Evolutionary conservation across 1,139 yeast genomes (phyloP), one percentile per base, ranked within the genome.

Genomic region (Suzukiozyma palmioleophila): DNA sequence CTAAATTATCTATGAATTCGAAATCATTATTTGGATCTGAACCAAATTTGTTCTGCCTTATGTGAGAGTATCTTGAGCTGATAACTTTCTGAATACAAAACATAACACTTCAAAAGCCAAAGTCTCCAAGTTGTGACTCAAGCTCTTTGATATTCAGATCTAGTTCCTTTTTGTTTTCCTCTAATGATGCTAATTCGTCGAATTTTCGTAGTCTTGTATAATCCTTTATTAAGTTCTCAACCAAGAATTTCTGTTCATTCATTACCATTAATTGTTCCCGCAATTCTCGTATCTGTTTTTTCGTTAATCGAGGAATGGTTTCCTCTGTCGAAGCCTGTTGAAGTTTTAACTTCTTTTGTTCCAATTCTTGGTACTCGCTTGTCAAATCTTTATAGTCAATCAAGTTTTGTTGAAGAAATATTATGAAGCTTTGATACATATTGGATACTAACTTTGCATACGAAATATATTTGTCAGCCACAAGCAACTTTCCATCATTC

Each of bases 221-320:
- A 14, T 74, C 78, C 3, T 70, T 66, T 15, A 85, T 74, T 73
- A 83, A 75, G 18, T 75, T 73, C 41, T 79, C 77, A 3, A 90
- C 81, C 45, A 90, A 60, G 50, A 77, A 88, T 52, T 73, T 72
- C 53, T 90, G 97, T 54, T 90, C 97, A 47, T 84, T 84, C 60
- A 88, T 66, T 11, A 90, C 96, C 83, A 89, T 84, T 41, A 90
- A 60, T 49, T 84, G 84, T 50, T 88, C 94, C 41, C 94, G 68
- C 28, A 75, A 62, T 42, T 72, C 73, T 39, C 86, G 66, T 4
- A 84, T 77, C 48, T 81, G 77, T 36, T 64, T 63, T 50, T 73
- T 72, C 2, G 75, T 65, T 9, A 76, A 48, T 33, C 57, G 54
- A 1, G 74, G 65, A 2, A 35, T 28, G 3, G 12, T 30, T 26